Conservation (phyloP, 176 grass and related monocot genomes). For the Oryza glumipatula region DNA sequence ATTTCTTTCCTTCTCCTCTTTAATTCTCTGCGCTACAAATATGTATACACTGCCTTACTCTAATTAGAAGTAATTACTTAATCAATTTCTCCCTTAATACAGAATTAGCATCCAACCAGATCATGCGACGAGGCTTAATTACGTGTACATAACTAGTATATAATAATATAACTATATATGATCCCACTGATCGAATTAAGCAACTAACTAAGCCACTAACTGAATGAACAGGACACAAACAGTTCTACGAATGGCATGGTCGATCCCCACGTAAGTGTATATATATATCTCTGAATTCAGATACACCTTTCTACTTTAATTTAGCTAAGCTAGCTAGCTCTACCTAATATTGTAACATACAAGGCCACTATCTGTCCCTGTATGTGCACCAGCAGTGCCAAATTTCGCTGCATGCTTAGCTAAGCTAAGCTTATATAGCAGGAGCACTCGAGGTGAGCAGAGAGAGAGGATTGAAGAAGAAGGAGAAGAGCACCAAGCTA, state of each 20-base stretch:
- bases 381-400: not conserved
- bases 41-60: not conserved
- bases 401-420: not conserved
- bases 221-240: not conserved
- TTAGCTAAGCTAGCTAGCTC: not conserved
- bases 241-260: not conserved
- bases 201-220: not conserved
- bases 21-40: not conserved
- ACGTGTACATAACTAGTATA: not conserved
- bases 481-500: not conserved
- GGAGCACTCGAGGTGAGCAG: not conserved
- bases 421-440: not conserved
- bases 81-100: not conserved
- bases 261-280: conserved; percentile 29
- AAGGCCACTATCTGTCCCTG: conserved; percentile 25
- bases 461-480: not conserved
- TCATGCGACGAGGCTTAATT: not conserved
- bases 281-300: not conserved
- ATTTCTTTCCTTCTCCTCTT: not conserved
- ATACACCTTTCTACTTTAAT: conserved; percentile 1
- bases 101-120: not conserved
- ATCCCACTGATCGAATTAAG: not conserved
- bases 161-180: not conserved
- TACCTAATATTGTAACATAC: conserved; percentile 39
- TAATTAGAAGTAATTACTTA: not conserved